A percentile compares a stretch with the other conserved stretches of the same genome.
These are phyloP conservation scores for Leucocoprinus sp. DNA, from an alignment of 768 basidiomycete species.

Conservation along the genomic window DNA sequence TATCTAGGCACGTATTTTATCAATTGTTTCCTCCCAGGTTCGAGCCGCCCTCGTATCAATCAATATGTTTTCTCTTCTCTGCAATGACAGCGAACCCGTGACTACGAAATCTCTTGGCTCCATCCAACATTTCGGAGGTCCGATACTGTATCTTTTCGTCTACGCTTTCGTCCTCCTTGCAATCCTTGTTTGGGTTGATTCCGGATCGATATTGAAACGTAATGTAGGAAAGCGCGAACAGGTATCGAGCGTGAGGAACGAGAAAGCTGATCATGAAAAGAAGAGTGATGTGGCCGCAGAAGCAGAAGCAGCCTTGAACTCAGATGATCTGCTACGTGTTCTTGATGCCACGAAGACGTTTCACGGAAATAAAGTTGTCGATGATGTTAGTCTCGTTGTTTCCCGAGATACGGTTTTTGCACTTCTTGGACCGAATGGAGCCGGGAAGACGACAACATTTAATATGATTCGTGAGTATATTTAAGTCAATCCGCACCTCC, in stretches of 20 bases:
- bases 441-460: slow-evolving; percentile 78
- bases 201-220: slow-evolving; percentile 47
- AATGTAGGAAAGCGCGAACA: slow-evolving; percentile 20
- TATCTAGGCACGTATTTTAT: neutral
- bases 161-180: slow-evolving; percentile 50
- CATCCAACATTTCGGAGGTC: slow-evolving; percentile 62
- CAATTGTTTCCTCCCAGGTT: slow-evolving; percentile 29
- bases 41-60: slow-evolving; percentile 68
- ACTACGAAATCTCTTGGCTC: slow-evolving; percentile 38
- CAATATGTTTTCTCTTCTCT: slow-evolving; percentile 70
- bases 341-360: slow-evolving; percentile 57
- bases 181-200: slow-evolving; percentile 66
- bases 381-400: slow-evolving; percentile 67
- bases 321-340: slow-evolving; percentile 54
- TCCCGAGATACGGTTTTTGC: slow-evolving; percentile 56
- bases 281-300: slow-evolving; percentile 50
- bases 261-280: slow-evolving; percentile 10
- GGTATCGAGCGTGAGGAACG: slow-evolving; percentile 1
- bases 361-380: slow-evolving; percentile 48
- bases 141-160: slow-evolving; percentile 64
- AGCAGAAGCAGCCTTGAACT: slow-evolving; percentile 35
- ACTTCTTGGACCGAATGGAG: slow-evolving; percentile 75
- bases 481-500: neutral
- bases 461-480: slow-evolving; percentile 64
- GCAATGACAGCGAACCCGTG: slow-evolving; percentile 43